Evolutionary conservation across 345 rosid species (phyloP).

Genomic region (Corchorus olitorius): DNA sequence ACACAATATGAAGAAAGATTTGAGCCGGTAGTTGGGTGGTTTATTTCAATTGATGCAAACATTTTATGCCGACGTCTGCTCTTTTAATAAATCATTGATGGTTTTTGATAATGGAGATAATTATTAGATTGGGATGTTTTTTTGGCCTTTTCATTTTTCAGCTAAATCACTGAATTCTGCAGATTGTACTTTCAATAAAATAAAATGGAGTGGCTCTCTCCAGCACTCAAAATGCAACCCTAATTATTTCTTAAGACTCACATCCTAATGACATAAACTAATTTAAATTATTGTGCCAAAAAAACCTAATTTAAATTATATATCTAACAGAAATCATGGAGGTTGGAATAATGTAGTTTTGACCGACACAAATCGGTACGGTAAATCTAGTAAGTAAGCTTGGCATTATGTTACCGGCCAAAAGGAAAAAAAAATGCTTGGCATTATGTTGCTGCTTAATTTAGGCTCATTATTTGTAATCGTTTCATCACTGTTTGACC

Average conservation of each 20-base stretch:
- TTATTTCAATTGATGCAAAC: slow-evolving; percentile 19
- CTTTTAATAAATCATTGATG: background rate
- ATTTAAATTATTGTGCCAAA: too few relatives aligned
- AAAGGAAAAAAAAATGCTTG: too few relatives aligned
- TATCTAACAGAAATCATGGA: background rate
- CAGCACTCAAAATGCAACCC: background rate
- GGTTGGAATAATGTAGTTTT: background rate
- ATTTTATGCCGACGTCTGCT: background rate
- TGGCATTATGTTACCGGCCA: too few relatives aligned
- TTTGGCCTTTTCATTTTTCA: background rate
- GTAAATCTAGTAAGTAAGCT: background rate
- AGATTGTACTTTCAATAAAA: background rate
- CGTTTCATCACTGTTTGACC: too few relatives aligned
- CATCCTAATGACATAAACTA: background rate
- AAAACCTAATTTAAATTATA: too few relatives aligned
- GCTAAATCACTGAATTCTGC: background rate
- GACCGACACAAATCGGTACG: background rate
- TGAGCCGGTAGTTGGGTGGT: slow-evolving; percentile 13
- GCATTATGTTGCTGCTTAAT: too few relatives aligned
- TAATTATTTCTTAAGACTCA: background rate
- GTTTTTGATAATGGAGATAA: slow-evolving; percentile 2
- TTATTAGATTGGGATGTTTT: background rate
- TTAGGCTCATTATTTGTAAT: too few relatives aligned
- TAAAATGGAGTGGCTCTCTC: background rate
- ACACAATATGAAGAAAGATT: background rate